Evolutionary conservation across 176 grass and related monocot genomes (phyloP), one percentile per base, ranked within the genome.

Genomic region (Carex parvula): DNA sequence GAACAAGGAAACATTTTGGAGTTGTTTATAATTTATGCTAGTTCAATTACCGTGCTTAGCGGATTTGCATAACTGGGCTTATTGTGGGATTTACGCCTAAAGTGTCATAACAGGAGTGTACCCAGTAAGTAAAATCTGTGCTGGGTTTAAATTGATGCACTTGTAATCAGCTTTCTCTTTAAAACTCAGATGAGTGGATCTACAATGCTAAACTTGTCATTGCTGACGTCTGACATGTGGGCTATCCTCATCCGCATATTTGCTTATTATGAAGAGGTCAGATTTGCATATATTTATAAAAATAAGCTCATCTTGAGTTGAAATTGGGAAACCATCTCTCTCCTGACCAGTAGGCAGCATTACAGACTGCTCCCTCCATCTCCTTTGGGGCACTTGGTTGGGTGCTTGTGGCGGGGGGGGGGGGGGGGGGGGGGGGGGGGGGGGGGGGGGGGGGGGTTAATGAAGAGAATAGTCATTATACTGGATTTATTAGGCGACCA

Each of bases 161-260:
- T 63, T 62, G 63, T 54, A 65, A 65, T 67, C 29, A 61, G 33
- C 44, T 86, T 54, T 72, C 13, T 61, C 56, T 70, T 33, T 57
- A 18, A 26, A 70, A 35, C 71, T 76, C 89, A 94, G 92, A 86
- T 94, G 16, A 91, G 89, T 86, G 89, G 89, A 41, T 94, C 92
- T 54, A 89, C 92, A 44, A 82, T 94, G 92, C 83, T 94, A 53
- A 94, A 94, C 89, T 80, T 94, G 67, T 94, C 89, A 21, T 79
- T 91, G 53, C 83, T 94, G 42, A 91, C 87, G 13, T 94, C 87
- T 22, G 87, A 94, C 79, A 91, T 91, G 92, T 94, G 87, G 92
- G 87, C 92, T 79, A 83, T 94, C 89, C 83, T 94, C 79, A 88
- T 94, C 67, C 87, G 89, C 20, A 83, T 88, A 5, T 94, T 94